Evolutionary conservation across 78 protist species (phyloP), one percentile per base, ranked within the genome.

Genomic region (Trichosphaerium sp.): DNA sequence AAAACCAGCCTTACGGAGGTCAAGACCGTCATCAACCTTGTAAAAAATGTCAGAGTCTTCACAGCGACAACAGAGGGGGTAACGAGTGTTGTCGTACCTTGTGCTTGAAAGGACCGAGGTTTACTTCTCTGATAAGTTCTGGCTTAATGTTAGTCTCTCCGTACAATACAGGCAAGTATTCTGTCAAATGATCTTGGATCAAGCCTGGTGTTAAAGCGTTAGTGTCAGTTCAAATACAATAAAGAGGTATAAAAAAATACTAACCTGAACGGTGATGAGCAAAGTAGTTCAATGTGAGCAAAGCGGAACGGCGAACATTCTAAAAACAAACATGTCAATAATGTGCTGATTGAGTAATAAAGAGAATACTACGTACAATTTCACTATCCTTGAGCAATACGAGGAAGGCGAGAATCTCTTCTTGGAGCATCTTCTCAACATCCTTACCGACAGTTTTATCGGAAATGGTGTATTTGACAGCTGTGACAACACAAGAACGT

Each of bases 21-120:
- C 96, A 38, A 92, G 78, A 26, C 97, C 97, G 38, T 89, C 93
- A 77, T 93, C 97, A 34, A 91, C 85, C n/a, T n/a, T n/a, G n/a
- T n/a, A n/a, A n/a, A n/a, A n/a, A n/a, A n/a, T n/a, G n/a, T n/a
- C n/a, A n/a, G n/a, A n/a, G n/a, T n/a, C n/a, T n/a, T n/a, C n/a
- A n/a, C n/a, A n/a, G n/a, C n/a, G n/a, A n/a, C n/a, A n/a, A n/a
- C n/a, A n/a, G n/a, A n/a, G n/a, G n/a, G n/a, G n/a, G n/a, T n/a
- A n/a, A n/a, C n/a, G n/a, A n/a, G n/a, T n/a, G n/a, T n/a, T n/a
- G n/a, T n/a, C n/a, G n/a, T n/a, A n/a, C n/a, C 23, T n/a, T 54
- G 78, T 89, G 95, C 83, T 67, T 92, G 80, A 93, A 92, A 15
- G 97, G 97, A 8, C 97, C 97, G 54, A 93, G 78, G 68, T 80